phyloP scores from a whole-genome alignment of 1,139 yeast species.

The Saccharomyces hybrid region DNA sequence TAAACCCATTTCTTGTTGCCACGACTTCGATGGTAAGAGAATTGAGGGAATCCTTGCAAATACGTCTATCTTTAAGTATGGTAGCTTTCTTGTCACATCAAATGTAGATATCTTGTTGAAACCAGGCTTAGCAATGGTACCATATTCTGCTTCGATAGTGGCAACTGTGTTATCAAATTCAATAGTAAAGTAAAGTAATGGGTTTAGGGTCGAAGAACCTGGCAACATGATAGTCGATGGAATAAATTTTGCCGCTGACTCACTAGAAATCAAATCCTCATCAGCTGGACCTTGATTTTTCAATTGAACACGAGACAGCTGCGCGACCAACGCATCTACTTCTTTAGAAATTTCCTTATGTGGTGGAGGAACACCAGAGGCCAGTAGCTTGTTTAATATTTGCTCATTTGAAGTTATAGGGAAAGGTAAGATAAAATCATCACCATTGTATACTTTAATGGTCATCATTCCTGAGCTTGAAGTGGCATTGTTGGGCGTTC shows the following conservation, averaged over 20 bases:
- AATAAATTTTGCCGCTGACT: constrained; percentile 36
- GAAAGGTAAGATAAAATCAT: constrained; percentile 23
- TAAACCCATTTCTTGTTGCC: constrained; percentile 29
- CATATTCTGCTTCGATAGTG: constrained; percentile 72
- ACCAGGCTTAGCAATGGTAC: constrained; percentile 53
- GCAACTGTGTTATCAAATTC: constrained; percentile 79
- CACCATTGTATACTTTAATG: constrained; percentile 25
- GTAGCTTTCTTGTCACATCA: constrained; percentile 68
- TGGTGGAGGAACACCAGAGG: constrained; percentile 24
- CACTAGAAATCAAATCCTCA: constrained; percentile 26
- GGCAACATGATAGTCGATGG: constrained; percentile 67
- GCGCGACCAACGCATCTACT: constrained; percentile 24
- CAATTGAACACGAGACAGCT: constrained; percentile 23
- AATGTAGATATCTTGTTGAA: constrained; percentile 89
- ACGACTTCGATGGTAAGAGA: constrained; percentile 44
- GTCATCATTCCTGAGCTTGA: constrained; percentile 23
- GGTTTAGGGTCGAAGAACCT: constrained; percentile 39
- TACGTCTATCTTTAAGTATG: constrained; percentile 56
- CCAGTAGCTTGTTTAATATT: constrained; percentile 19
- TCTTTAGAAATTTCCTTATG: constrained; percentile 12
- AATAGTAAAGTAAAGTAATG: constrained; percentile 58
- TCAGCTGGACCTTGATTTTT: constrained; percentile 24
- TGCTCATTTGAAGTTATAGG: constrained; percentile 25
- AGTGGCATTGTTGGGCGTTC: constrained; percentile 3
- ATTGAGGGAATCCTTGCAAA: constrained; percentile 70